Evolutionary conservation across 129 eudicot species (phyloP).

Genomic region (Lonicera japonica): DNA sequence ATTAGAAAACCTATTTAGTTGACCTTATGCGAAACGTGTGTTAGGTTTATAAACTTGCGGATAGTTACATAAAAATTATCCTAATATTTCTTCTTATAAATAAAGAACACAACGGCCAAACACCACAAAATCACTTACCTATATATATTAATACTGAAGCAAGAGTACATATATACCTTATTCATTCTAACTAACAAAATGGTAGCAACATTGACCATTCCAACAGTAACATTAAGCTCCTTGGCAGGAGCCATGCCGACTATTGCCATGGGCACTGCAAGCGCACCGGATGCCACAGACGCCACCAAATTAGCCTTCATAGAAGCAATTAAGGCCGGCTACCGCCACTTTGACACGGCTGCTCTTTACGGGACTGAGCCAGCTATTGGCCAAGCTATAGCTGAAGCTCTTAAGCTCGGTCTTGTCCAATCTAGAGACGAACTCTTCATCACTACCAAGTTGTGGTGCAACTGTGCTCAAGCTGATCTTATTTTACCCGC

Average conservation of each 20-base stretch:
- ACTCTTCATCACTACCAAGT: conserved; percentile 37
- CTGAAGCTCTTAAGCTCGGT: conserved; percentile 27
- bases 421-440: conserved; percentile 22
- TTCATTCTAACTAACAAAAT: background rate
- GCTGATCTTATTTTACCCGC: conserved; percentile 45
- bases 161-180: too few species aligned
- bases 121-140: too few species aligned
- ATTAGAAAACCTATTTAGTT: too few species aligned
- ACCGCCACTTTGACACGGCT: conserved; percentile 52
- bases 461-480: conserved; percentile 33
- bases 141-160: too few species aligned
- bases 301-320: conserved; percentile 12
- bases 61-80: too few species aligned
- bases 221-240: background rate
- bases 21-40: too few species aligned
- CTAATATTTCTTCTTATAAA: too few species aligned
- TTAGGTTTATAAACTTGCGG: too few species aligned
- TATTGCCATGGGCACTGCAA: conserved; percentile 39
- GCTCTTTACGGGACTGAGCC: conserved; percentile 24
- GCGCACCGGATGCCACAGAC: conserved; percentile 2
- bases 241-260: conserved; percentile 28
- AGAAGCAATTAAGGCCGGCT: conserved; percentile 42
- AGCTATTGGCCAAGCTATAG: conserved; percentile 25
- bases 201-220: background rate
- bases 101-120: too few species aligned